Base-by-base conservation (phyloP, 352 stramenopile genomes). In the Pythium aquatile region DNA sequence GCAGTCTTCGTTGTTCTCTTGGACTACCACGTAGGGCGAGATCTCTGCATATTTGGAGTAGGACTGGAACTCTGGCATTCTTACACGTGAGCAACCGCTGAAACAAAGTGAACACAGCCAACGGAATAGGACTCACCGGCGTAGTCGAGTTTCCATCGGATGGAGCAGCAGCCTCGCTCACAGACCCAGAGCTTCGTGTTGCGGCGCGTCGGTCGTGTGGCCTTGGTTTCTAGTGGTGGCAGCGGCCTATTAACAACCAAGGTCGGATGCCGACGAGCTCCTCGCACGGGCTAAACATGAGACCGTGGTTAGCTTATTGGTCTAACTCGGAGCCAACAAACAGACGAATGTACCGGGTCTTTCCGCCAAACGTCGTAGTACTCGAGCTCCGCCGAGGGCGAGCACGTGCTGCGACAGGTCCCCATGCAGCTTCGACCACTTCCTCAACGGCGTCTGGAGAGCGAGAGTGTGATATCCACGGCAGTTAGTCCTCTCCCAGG, bases 141-240 rank as follows among this genome's bases (percentile, higher is more conserved):
- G 42, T 90, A 90, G 69, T 88, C 79, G 52, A 90, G 79, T 54
- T 90, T 90, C 79, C 78, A 86, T 35, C 79, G 81, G 58, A 90
- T 79, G 28, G 78, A 88, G 58, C 81, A 90, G 74, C 81, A 90
- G 49, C 81, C 81, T 16, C 73, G 66, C 11, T 79, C 76, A 42
- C 81, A 90, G 47, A 79, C 78, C 80, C 79, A 89, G 42, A 87
- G 72, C 61, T 83, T 83, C 2, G 70, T 75, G 26, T 60, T 56
- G 37, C 54, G 56, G 14, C 44, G 33, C 63, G 70, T 75, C 29
- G 54, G 66, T 42, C 55, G 54, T 48, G 52, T 55, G 32, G 26
- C 26, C 58, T 49, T 42, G 5, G 13, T 28, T 48, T 30, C 20
- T 39, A 30, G 55, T 17, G 33, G 52, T 16, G 30, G 8, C 0